Evolutionary conservation across 306 rosid genomes (phyloP).

Genomic region (Senna siamea): DNA sequence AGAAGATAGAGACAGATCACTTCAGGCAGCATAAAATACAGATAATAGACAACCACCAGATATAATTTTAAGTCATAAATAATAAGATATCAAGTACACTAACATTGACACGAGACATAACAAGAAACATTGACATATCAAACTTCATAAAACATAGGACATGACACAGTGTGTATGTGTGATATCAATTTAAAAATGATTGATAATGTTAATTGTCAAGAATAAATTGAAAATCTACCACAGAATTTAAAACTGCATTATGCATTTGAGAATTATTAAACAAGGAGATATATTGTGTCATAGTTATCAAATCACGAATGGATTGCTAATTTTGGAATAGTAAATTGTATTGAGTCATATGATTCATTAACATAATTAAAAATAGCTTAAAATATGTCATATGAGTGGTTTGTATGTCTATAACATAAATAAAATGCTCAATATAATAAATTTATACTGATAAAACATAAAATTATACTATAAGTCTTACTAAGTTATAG

Average conservation of each 20-base stretch:
- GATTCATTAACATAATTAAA: no score
- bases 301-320: not conserved
- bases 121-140: constrained; percentile 2
- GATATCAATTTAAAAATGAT: not conserved
- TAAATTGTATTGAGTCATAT: no score
- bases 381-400: no score
- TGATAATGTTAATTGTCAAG: not conserved
- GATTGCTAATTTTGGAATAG: no score
- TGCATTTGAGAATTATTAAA: not conserved
- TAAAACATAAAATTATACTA: no score
- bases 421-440: no score
- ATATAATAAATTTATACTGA: no score
- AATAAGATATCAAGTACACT: not conserved
- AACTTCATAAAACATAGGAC: not conserved
- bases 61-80: not conserved
- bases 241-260: not conserved
- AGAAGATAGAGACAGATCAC: not conserved
- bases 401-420: no score
- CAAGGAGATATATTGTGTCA: not conserved
- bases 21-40: not conserved
- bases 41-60: not conserved
- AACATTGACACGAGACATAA: not conserved
- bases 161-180: not conserved
- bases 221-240: not conserved
- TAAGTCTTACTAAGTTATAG: no score